Evolutionary conservation across 306 rosid genomes (phyloP), one percentile per base, ranked within the genome.

Genomic region (Vigna unguiculata): DNA sequence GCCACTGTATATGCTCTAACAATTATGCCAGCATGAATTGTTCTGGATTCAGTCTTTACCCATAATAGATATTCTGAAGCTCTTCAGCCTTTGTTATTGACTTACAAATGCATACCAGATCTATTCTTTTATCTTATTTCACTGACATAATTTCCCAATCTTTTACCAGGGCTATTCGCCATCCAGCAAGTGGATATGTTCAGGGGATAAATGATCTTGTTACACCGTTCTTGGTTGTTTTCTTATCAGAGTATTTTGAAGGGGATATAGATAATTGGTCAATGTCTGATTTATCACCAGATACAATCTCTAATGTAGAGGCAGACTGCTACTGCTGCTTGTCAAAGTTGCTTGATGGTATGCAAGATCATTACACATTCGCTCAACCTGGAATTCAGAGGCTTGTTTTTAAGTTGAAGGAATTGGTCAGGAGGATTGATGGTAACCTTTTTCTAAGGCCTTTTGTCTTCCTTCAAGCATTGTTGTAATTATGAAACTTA

Each of bases 361-460:
- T 92, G 96, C 97, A 92, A 90, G 96, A 92, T 71, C 97, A 92
- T 86, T 92, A 88, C 86, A 92, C 97, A 28, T 90, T 92, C 71
- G 97, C 97, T 43, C 97, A 92, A 79, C 97, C 97, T 1, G 97
- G 97, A 81, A 92, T 92, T 77, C 97, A 92, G 85, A 88, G 93
- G 81, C 97, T 90, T 76, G 96, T 92, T 74, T 93, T 88, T 82
- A 93, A 82, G 81, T 79, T 93, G 82, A 93, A 93, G 86, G 97
- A 93, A 86, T 72, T 93, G 85, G 90, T 93, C 85, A 63, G 92
- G 74, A 87, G 97, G 83, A 89, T 93, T 63, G 94, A 93, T 82
- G 97, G 97, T 93, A 87, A 79, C 5, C 72, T 76, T 52, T 85
- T 83, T 71, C 28, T 80, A 41, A 15, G 61, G 14, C 55, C 17